Percentiles rank a stretch among this genome's conserved stretches.
phyloP scores from a whole-genome alignment of 176 grass and related monocot genomes.

The Pontederia paniculata region DNA sequence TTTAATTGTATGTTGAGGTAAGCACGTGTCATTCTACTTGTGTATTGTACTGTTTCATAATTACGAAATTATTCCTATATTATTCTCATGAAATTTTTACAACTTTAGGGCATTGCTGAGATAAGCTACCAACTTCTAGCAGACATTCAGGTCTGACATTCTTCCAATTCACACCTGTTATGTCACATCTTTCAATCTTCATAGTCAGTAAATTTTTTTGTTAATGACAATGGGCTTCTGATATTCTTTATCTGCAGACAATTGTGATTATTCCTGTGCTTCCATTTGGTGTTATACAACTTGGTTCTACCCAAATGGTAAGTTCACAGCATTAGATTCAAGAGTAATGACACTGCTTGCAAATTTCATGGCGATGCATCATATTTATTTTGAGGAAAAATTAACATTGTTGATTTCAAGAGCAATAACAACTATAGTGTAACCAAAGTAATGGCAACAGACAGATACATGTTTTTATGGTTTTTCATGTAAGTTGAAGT shows the following conservation, averaged over 20 bases:
- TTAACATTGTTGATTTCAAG: too few relatives aligned
- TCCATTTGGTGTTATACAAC: slow-evolving; percentile 56
- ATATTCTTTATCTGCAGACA: slow-evolving; percentile 40
- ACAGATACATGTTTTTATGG: too few relatives aligned
- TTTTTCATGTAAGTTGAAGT: too few relatives aligned
- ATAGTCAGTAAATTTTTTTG: not conserved
- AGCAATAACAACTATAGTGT: too few relatives aligned
- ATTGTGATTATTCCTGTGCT: slow-evolving; percentile 71
- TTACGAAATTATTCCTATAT: too few relatives aligned
- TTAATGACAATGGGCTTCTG: slow-evolving; percentile 7
- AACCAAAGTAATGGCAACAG: too few relatives aligned
- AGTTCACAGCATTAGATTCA: not conserved
- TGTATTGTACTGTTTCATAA: too few relatives aligned
- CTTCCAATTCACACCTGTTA: slow-evolving; percentile 5
- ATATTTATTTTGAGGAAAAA: not conserved
- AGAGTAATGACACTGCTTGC: not conserved
- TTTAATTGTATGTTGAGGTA: too few relatives aligned
- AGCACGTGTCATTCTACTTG: too few relatives aligned
- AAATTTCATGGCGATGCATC: not conserved
- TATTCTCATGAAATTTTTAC: too few relatives aligned
- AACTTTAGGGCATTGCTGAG: slow-evolving; percentile 39
- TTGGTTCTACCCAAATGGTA: slow-evolving; percentile 67
- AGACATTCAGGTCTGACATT: slow-evolving; percentile 54
- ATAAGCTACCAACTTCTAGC: slow-evolving; percentile 41
- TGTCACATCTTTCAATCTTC: slow-evolving; percentile 2